Base-by-base conservation (phyloP, 2,329 filamentous ascomycete species). In the Epichloe amarillans region DNA sequence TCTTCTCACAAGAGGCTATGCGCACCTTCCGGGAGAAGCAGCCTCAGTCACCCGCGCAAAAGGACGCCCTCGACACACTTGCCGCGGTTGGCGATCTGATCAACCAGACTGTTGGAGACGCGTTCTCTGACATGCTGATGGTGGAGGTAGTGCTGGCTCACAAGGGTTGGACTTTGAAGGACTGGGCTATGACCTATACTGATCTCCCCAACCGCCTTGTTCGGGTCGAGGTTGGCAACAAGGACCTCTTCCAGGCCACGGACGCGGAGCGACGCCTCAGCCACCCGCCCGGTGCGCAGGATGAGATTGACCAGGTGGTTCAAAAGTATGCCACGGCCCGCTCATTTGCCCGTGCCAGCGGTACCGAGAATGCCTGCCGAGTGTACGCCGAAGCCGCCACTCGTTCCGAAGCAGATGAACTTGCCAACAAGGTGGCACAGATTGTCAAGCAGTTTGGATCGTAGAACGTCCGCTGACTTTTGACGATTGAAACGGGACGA, bases 101-200 rank as follows among this genome's bases (percentile, higher is more conserved):
- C 74, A 98, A 98, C 75, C 93, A 98, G 73, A 93, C 93, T 1
- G 91, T 97, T 45, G 93, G 93, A 49, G 93, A 98, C 64, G 93
- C 93, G 45, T 79, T 98, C 52, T 95, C 89, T 1, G 93, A 98
- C 69, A 86, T 96, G 78, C 80, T 98, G 44, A 82, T 98, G 62
- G 90, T 97, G 39, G 93, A 98, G 69, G 87, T 91, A 36, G 93
- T 97, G 58, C 83, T 98, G 40, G 90, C 93, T 6, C 89, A 97
- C 77, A 97, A 96, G 73, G 78, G 76, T 58, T 98, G 90, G 90
- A 82, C 80, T 26, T 83, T 89, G 44, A 83, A 84, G 64, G 88
- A 97, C 66, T 98, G 93, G 93, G 82, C 90, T 55, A 80, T 81
- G 56, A 96, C 89, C 5, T 98, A 98, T 72, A 85, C 80, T 23